These are phyloP conservation scores for Fusarium proliferatum DNA, from an alignment of 2,329 filamentous ascomycete genomes.

Conservation along the genomic window DNA sequence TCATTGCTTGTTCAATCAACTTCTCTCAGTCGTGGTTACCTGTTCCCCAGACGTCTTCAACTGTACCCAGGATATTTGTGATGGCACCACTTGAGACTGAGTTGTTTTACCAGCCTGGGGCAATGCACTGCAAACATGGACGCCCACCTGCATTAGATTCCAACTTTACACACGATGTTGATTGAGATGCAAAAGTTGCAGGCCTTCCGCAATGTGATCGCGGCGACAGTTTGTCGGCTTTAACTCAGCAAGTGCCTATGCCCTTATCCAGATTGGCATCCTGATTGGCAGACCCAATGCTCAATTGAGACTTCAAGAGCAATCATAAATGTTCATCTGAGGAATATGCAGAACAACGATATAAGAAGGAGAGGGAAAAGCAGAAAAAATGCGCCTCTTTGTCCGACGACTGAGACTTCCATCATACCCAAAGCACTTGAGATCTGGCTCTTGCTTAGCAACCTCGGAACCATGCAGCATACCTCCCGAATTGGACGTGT, in stretches of 20 bases:
- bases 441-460: too few species aligned
- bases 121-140: not conserved
- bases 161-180: too few species aligned
- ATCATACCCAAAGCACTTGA: not conserved
- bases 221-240: not conserved
- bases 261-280: not conserved
- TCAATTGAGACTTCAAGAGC: not conserved
- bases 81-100: not conserved
- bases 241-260: not conserved
- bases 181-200: too few species aligned
- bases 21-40: not conserved
- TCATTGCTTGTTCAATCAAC: not conserved
- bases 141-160: not conserved
- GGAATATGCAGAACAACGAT: not conserved
- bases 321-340: not conserved
- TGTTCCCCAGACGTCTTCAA: not conserved
- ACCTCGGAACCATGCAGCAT: not conserved
- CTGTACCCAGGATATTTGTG: not conserved
- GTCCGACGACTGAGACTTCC: not conserved
- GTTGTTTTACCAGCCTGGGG: not conserved
- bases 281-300: not conserved
- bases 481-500: rapidly evolving
- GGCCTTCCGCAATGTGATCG: not conserved
- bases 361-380: not conserved
- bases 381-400: not conserved